phyloP scores from a whole-genome alignment of 1,139 yeast genomes.

The Hemisphaericaspora xylofermentans region DNA sequence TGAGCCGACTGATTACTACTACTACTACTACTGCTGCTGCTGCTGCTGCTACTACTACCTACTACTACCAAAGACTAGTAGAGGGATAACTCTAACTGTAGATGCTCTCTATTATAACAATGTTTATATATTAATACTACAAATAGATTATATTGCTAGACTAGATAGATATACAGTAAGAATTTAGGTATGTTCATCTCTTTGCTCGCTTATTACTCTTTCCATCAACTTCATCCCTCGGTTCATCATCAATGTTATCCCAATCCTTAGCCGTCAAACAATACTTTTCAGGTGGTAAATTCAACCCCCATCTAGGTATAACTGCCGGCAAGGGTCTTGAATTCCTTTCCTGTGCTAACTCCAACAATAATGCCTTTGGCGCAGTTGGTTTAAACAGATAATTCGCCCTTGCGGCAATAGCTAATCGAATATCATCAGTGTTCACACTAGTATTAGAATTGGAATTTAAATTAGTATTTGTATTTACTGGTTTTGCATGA shows the following conservation, averaged over 20 bases:
- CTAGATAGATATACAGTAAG: too few species aligned
- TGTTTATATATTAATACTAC: neutral
- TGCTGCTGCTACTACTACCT: too few species aligned
- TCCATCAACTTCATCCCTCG: conserved; percentile 22
- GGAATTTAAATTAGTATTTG: conserved; percentile 34
- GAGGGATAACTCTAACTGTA: too few species aligned
- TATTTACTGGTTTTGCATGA: conserved; percentile 54
- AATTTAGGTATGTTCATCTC: too few species aligned
- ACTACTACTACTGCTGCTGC: too few species aligned
- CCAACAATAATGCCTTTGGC: conserved; percentile 85
- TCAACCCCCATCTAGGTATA: conserved; percentile 86
- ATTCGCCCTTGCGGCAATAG: conserved; percentile 89
- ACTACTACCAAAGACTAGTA: too few species aligned
- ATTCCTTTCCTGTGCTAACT: conserved; percentile 89
- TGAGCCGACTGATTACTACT: too few species aligned
- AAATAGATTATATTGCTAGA: too few species aligned
- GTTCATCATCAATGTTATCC: conserved; percentile 45
- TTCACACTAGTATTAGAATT: conserved; percentile 53
- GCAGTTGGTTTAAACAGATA: conserved; percentile 96
- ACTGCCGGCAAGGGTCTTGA: conserved; percentile 89
- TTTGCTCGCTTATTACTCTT: neutral
- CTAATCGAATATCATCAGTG: conserved; percentile 87
- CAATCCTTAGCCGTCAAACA: conserved; percentile 85
- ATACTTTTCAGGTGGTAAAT: conserved; percentile 96
- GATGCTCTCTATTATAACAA: too few species aligned